Conservation (phyloP, 1,284 basidiomycete genomes). For the Agaricales sp. region DNA sequence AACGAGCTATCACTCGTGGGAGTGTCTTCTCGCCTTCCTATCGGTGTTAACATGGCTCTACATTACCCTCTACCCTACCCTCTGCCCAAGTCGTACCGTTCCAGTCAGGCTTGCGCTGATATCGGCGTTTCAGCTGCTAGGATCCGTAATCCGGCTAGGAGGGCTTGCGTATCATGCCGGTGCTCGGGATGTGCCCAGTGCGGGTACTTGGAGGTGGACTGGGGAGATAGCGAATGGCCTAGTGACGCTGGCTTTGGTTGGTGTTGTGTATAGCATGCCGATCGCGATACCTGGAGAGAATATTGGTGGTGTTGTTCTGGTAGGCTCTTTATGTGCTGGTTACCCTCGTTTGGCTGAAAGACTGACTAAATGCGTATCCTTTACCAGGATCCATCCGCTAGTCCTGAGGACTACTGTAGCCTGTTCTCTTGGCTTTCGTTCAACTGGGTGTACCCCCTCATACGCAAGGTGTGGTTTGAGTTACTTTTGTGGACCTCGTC, state of each 20-base stretch:
- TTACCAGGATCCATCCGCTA: constrained; percentile 28
- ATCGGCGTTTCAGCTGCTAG: constrained; percentile 14
- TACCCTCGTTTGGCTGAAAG: too few relatives aligned
- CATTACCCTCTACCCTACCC: constrained; percentile 18
- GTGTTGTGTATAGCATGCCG: constrained; percentile 29
- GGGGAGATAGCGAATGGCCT: constrained; percentile 6
- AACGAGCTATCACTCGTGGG: constrained; percentile 14
- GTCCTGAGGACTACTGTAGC: constrained; percentile 56
- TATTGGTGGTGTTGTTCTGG: constrained; percentile 28
- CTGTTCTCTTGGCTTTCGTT: constrained; percentile 65
- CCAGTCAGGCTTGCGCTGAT: constrained; percentile 20
- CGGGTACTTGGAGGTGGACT: not conserved
- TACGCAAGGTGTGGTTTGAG: constrained; percentile 22
- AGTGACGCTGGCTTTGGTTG: constrained; percentile 23
- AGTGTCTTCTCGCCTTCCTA: constrained; percentile 20
- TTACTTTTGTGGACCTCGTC: not conserved
- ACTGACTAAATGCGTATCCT: not conserved
- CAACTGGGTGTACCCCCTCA: constrained; percentile 51
- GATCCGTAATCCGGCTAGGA: constrained; percentile 17
- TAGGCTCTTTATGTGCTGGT: constrained; percentile 20
- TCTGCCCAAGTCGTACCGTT: not conserved
- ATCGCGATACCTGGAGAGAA: constrained; percentile 30
- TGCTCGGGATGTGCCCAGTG: constrained; percentile 19
- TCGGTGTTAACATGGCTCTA: constrained; percentile 38
- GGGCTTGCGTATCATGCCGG: constrained; percentile 17